These are phyloP conservation scores for Coemansia sp. DNA, from an alignment of 192 early-diverging fungal species.

Conservation along the genomic window DNA sequence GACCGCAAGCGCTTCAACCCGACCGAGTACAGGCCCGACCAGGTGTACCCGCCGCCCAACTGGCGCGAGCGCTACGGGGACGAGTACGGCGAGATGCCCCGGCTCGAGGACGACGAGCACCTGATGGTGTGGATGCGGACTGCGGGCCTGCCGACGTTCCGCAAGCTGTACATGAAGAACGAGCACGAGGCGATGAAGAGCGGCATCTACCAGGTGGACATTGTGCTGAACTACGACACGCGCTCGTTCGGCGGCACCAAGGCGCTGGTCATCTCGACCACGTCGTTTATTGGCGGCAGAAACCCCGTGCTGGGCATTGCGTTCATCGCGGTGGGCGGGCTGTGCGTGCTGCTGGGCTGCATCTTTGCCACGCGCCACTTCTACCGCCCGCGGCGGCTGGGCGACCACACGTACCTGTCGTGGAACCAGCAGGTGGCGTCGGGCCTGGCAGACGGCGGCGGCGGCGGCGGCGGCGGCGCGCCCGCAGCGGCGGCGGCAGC, in stretches of 20 bases:
- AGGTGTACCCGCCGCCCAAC: conserved; percentile 81
- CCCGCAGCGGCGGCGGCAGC: background rate
- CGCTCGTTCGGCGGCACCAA: conserved; percentile 90
- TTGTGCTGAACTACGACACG: conserved; percentile 82
- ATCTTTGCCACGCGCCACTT: conserved; percentile 88
- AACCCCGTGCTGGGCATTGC: conserved; percentile 95
- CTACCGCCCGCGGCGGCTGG: conserved; percentile 91
- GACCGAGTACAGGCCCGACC: conserved; percentile 52
- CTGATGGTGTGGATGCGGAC: conserved; percentile 99
- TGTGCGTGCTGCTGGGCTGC: conserved; percentile 86
- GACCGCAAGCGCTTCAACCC: conserved; percentile 72
- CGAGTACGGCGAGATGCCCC: conserved; percentile 57
- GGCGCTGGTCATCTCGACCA: conserved; percentile 88
- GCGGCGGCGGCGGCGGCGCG: conserved; percentile 3
- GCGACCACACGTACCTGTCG: conserved; percentile 94
- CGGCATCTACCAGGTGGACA: conserved; percentile 72
- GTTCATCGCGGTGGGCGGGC: conserved; percentile 88
- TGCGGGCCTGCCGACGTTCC: conserved; percentile 91
- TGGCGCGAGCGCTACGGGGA: conserved; percentile 69
- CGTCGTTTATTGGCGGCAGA: conserved; percentile 93
- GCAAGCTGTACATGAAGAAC: conserved; percentile 90
- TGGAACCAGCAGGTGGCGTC: conserved; percentile 80
- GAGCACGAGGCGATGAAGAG: conserved; percentile 55
- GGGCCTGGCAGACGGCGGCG: conserved; percentile 33
- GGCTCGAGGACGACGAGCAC: conserved; percentile 69